Base-by-base conservation (phyloP, 1,284 basidiomycete species). In the Phylloporus gajari region DNA sequence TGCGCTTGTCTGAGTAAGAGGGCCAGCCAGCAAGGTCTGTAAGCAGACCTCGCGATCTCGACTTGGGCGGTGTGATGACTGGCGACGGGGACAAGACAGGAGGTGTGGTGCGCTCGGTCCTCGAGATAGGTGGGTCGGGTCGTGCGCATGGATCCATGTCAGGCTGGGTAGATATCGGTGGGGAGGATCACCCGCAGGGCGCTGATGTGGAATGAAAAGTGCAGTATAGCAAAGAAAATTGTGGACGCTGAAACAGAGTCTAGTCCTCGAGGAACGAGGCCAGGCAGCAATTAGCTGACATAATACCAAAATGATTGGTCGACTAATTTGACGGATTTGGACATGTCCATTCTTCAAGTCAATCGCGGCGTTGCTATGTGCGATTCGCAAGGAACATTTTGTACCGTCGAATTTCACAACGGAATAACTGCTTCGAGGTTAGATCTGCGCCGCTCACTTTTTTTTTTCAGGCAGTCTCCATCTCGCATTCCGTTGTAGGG, bases 401-500 rank as follows among this genome's bases (percentile, higher is more conserved):
- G 85, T 42, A 90, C 88, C n/a, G 81, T 94, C 56, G 93, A 94
- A 81, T 94, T 94, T 78, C 94, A 92, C 82, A 89, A 89, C 67
- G 93, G 93, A 44, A 94, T 94, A 78, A 93, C 17, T n/a, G 75
- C 65, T 25, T 21, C 5, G 40, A 67, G 66, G 23, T 65, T 69
- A 25, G 27, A 51, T 59, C 23, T 64, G 70, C 67, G 59, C 23
- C n/a, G n/a, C n/a, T n/a, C n/a, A n/a, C n/a, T n/a, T n/a, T n/a
- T n/a, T n/a, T n/a, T n/a, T n/a, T n/a, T n/a, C n/a, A n/a, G n/a
- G n/a, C n/a, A n/a, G n/a, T n/a, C n/a, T n/a, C n/a, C n/a, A n/a
- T n/a, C n/a, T n/a, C n/a, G n/a, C n/a, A n/a, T n/a, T n/a, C n/a
- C n/a, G n/a, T n/a, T n/a, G n/a, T n/a, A n/a, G n/a, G n/a, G n/a